Base-by-base conservation (phyloP, 192 early-diverging fungal genomes). In the Lunasporangiospora selenospora region DNA sequence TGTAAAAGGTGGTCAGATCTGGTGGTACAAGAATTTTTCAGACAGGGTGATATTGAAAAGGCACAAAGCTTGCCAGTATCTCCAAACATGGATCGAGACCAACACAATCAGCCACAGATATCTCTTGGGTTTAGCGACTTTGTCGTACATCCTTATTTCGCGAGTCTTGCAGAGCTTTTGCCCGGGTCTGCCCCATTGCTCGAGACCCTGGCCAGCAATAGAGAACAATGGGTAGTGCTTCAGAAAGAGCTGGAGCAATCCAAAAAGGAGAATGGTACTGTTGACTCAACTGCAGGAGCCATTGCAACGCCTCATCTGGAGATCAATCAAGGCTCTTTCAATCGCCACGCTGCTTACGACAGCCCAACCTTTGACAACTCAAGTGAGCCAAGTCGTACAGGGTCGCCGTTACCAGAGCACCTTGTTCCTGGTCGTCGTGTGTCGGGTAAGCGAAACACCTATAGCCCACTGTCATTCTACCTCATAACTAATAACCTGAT, bases 1-100 rank as follows among this genome's bases (percentile, higher is more conserved):
- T 96, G 93, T 77, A 90, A 93, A 62, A 85, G 80, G 43, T 98
- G 96, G 96, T 93, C 94, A 0, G 89, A 93, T 76, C 62, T 91
- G 45, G 90, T 98, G 9, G 88, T 93, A 5, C 67, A 83, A 52
- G 96, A 98, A 66, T 98, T 95, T 45, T 93, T 93, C 60, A 52
- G 80, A 37, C 96, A 98, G 50, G 94, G 94, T 15, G 94, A 98
- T 31, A 54, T 87, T 36, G 96, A 98, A 62, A 89, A 90, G 69
- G 32, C 75, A 9, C 82, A 89, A 26, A 71, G 78, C 47, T 63
- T 98, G 27, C 93, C 91, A 0, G 77, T 96, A 7, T 92, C 92
- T 0, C 95, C 95, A 11, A 92, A 90, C 64, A 96, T 95, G 94
- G 94, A 96, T 76, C 85, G 92, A 23, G 75, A 85, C 9, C 77